Base-by-base conservation (phyloP, 331 rosid genomes). In the Saraca asoca region DNA sequence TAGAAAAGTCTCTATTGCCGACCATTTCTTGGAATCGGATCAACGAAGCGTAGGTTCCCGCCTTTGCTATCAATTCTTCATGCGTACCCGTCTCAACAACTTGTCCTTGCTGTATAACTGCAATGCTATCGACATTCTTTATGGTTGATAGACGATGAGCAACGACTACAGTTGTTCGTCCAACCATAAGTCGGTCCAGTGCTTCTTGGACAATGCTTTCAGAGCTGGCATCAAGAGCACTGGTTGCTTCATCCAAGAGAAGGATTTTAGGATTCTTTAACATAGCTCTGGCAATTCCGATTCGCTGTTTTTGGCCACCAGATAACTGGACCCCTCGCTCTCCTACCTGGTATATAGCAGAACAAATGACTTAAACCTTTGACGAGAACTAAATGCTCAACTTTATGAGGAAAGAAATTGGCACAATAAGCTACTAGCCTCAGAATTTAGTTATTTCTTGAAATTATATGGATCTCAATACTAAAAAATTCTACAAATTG, bases 1-100 rank as follows among this genome's bases (percentile, higher is more conserved):
- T 94, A 6, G 96, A 79, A 66, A 90, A 86, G 61, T 90, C 97
- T 66, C 84, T 78, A 59, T 82, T 90, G 42, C 91, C 87, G 20
- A 94, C 75, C 0, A 75, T 75, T 60, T 84, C 88, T 37, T 85
- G 92, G 51, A 84, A 75, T 48, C 72, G 88, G 39, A 78, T 56
- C 0, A 85, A 75, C 2, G 87, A 78, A 10, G 84, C 18, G 72
- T 86, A 89, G 8, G 72, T 69, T 14, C 90, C 80, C 2, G 74
- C 51, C 15, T 66, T 69, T 29, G n/a, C 41, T 43, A 82, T 77
- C 12, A 89, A 80, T 12, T 78, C 87, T 0, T 80, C 69, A 15
- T 89, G 90, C 1, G 91, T 72, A 2, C 89, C 96, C 2, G 66
- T 69, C 9, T 89, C 96, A 44, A 60, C 37, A 70, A 84, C 71